Evolutionary conservation across 371 early-diverging fungal genomes (phyloP), one percentile per base, ranked within the genome.

Genomic region (Rhizopus delemar): DNA sequence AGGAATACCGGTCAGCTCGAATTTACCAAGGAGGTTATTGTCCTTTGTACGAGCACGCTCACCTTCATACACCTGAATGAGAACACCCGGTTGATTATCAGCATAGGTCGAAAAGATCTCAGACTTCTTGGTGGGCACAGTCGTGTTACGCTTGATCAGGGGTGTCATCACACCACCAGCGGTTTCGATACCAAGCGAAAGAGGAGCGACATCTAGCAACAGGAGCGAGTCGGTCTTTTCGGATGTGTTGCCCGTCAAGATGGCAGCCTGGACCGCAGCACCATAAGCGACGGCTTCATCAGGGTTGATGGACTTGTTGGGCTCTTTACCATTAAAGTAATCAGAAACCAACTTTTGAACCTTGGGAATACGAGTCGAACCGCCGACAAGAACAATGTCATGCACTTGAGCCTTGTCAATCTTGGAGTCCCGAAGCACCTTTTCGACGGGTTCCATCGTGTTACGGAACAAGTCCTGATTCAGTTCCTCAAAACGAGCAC

Each of bases 341-440:
- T 98, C 97, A 16, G 90, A 87, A 64, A 99, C 88, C 70, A 98
- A 83, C 84, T 95, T 90, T 81, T 95, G 96, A 70, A 99, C 90
- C 89, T 95, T 97, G 82, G 99, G 99, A 75, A 99, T 99, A 89
- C 99, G 96, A 62, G 98, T 97, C 60, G 96, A 96, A 63, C 99
- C 99, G 79, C 99, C 99, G 66, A 99, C 99, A 36, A 99, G 84
- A 59, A 99, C 95, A 66, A 98, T 95, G 72, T 97, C 95, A 70
- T 95, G 80, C 53, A 99, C 93, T 56, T 82, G 66, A 63, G 79
- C 64, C 86, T 97, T 98, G 73, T 91, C 93, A 66, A 92, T 83
- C 90, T 93, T 86, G 70, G 94, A 82, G 84, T 95, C 93, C 79
- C 90, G 89, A 57, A 93, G 90, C 34, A 90, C 91, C 57, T 87